Conservation (phyloP, 768 basidiomycete species). For the Mycena capillaripes region DNA sequence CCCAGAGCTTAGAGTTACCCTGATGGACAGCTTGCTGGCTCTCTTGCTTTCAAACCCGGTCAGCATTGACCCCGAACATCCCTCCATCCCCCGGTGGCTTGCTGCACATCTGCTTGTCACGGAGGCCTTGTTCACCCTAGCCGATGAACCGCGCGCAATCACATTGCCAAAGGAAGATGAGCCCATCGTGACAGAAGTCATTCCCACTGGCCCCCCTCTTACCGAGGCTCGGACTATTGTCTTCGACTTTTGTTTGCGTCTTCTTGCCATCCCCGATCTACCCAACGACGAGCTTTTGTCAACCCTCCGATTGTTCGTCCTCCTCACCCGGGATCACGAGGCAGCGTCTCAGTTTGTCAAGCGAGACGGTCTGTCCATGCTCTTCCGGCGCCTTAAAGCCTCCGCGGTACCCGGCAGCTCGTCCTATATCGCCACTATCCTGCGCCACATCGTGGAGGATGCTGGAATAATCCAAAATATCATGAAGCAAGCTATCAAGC, state of each 20-base stretch:
- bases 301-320: slow-evolving; percentile 83
- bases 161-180: slow-evolving; percentile 81
- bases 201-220: slow-evolving; percentile 73
- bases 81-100: slow-evolving; percentile 85
- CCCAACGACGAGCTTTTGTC: slow-evolving; percentile 89
- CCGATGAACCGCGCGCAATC: slow-evolving; percentile 78
- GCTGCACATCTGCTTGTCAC: slow-evolving; percentile 88
- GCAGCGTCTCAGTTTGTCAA: slow-evolving; percentile 79
- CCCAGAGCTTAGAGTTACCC: slow-evolving; percentile 63
- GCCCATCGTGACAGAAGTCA: slow-evolving; percentile 62
- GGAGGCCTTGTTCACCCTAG: slow-evolving; percentile 84
- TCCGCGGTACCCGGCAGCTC: slow-evolving; percentile 78
- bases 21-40: slow-evolving; percentile 80
- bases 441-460: slow-evolving; percentile 95
- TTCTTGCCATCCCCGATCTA: slow-evolving; percentile 75
- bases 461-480: slow-evolving; percentile 69
- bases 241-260: slow-evolving; percentile 82
- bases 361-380: slow-evolving; percentile 68
- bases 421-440: slow-evolving; percentile 86
- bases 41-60: slow-evolving; percentile 71
- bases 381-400: slow-evolving; percentile 78
- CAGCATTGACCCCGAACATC: slow-evolving; percentile 66
- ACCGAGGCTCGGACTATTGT: slow-evolving; percentile 72
- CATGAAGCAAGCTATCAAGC: slow-evolving; percentile 88
- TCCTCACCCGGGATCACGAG: slow-evolving; percentile 82